Evolutionary conservation across 768 basidiomycete species (phyloP), one percentile per base, ranked within the genome.

Genomic region (Krasilnikovozyma curviuscula): DNA sequence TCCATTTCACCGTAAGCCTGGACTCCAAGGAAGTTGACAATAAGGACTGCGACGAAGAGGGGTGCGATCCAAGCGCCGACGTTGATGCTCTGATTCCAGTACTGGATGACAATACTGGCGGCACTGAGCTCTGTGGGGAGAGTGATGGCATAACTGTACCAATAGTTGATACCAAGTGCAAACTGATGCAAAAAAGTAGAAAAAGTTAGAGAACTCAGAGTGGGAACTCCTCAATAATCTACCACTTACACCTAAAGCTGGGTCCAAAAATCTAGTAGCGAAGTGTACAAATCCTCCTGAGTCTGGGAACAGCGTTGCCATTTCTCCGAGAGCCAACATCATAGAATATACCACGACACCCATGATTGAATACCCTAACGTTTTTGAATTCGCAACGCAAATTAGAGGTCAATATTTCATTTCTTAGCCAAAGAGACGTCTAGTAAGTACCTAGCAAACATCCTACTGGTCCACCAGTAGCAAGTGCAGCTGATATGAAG

Each of bases 31-130:
- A 65, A 65, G 55, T 68, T 68, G 64, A 71, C 57, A 21, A 56
- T 46, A 34, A 53, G 50, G 39, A 63, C 57, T 23, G 62, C 49
- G 19, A 64, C 58, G 31, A 64, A 52, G 28, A 61, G 57, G 33
- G 66, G 56, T 14, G 68, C 61, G 53, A 69, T 66, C 58, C 63
- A 67, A 3, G 56, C 66, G 6, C 64, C 62, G 16, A 47, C 33
- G 37, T 54, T 56, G 51, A 57, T 53, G 19, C 16, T 32, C 32
- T 49, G 44, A 18, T 53, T 53, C 81, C 81, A 83, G 66, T 76
- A 83, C 6, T 72, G 69, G 48, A 83, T 67, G 9, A 85, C 62
- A 43, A 83, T 70, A 13, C 73, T 70, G 8, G 78, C 75, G 1
- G 56, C 40, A 28, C 50, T 39, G 37, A 54, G 40, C 34, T 32